Percentiles rank a stretch among this genome's conserved stretches.
Conservation (phyloP, 2,329 filamentous ascomycete genomes). For the Fusarium praegraminearum region DNA sequence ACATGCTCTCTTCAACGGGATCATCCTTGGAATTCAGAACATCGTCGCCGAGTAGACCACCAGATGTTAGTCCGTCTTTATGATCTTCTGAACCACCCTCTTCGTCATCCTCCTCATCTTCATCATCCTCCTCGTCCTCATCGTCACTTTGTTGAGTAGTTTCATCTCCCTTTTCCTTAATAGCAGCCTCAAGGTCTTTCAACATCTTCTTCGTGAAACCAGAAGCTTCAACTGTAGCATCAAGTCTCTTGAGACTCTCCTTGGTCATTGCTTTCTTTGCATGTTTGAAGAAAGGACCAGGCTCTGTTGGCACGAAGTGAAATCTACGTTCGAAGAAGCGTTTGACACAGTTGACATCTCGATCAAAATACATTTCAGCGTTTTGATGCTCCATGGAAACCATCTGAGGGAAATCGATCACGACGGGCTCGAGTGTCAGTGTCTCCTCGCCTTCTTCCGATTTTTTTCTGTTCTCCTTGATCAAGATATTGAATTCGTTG, state of each 20-base stretch:
- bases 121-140: slow-evolving; percentile 49
- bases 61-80: slow-evolving; percentile 33
- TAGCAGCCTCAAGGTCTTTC: slow-evolving; percentile 91
- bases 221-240: slow-evolving; percentile 89
- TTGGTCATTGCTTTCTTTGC: slow-evolving; percentile 79
- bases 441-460: slow-evolving; percentile 57
- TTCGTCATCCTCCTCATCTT: slow-evolving; percentile 50
- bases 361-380: slow-evolving; percentile 96
- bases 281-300: slow-evolving; percentile 87
- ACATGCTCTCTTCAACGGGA: slow-evolving; percentile 47
- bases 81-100: slow-evolving; percentile 43
- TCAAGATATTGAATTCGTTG: slow-evolving; percentile 98
- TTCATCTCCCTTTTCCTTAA: slow-evolving; percentile 77
- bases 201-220: slow-evolving; percentile 98
- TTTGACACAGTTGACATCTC: slow-evolving; percentile 95
- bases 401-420: slow-evolving; percentile 99
- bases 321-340: slow-evolving; percentile 92
- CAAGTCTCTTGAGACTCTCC: slow-evolving; percentile 76
- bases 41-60: slow-evolving; percentile 42
- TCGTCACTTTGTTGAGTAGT: slow-evolving; percentile 55
- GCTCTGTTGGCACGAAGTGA: slow-evolving; percentile 83
- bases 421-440: slow-evolving; percentile 75
- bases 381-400: slow-evolving; percentile 94
- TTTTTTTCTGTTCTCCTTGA: slow-evolving; percentile 75
- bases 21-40: slow-evolving; percentile 31